Evolutionary conservation across 2,329 filamentous ascomycete genomes (phyloP).

Genomic region (Triangularia setosa): DNA sequence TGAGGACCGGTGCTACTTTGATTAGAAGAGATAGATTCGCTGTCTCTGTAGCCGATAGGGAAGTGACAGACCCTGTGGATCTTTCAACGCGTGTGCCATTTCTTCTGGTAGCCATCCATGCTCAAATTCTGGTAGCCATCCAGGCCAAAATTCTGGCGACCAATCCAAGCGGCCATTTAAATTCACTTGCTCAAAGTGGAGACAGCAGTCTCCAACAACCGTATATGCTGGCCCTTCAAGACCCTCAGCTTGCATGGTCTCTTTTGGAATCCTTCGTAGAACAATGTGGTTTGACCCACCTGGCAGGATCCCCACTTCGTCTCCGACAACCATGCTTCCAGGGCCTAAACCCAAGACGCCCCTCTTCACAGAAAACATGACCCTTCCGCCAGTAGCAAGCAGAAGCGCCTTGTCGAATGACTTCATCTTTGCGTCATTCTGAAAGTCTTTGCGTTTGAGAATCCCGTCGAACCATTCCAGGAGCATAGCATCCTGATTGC

Average conservation of each 20-base stretch:
- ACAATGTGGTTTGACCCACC: too few relatives aligned
- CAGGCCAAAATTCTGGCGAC: background rate
- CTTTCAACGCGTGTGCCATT: too few relatives aligned
- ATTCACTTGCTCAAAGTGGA: too few relatives aligned
- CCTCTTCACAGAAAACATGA: background rate
- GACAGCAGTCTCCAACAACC: background rate
- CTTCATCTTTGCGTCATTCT: background rate
- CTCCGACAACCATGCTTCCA: background rate
- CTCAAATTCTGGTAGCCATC: background rate
- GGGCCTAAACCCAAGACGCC: slow-evolving; percentile 4
- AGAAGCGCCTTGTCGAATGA: background rate
- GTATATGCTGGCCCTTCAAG: background rate
- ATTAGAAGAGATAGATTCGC: too few relatives aligned
- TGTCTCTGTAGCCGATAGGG: too few relatives aligned
- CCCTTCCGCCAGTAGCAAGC: background rate
- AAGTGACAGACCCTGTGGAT: too few relatives aligned
- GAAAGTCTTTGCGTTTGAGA: background rate
- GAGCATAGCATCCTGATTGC: background rate
- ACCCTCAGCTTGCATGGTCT: too few relatives aligned
- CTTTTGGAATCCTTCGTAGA: too few relatives aligned
- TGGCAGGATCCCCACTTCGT: background rate
- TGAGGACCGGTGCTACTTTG: too few relatives aligned
- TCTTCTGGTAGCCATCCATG: too few relatives aligned
- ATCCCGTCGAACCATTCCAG: background rate
- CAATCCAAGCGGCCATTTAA: too few relatives aligned